Percentiles rank a stretch among this genome's conserved stretches.
Conservation (phyloP, 164 flowering plant genomes). For the Chloranthus sessilifolius region DNA sequence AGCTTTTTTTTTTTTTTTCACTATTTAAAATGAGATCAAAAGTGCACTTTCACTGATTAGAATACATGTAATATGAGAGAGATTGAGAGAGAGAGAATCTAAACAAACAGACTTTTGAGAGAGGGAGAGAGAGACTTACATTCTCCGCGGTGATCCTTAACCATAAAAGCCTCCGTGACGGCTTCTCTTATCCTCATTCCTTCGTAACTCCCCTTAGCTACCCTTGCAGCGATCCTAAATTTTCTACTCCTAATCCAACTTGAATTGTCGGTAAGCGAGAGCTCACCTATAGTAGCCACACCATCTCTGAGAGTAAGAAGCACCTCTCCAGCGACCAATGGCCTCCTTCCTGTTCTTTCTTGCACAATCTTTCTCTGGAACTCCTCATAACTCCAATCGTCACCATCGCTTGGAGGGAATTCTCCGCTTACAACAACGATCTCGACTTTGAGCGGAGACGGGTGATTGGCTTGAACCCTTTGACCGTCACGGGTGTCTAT, state of each 20-base stretch:
- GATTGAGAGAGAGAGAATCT: too few relatives aligned
- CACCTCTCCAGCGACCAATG: constrained; percentile 56
- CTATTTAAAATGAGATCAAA: too few relatives aligned
- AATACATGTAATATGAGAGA: too few relatives aligned
- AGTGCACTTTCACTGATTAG: too few relatives aligned
- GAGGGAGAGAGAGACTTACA: constrained; percentile 28
- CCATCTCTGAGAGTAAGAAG: constrained; percentile 41
- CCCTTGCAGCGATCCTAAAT: constrained; percentile 57
- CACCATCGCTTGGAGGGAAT: constrained; percentile 27
- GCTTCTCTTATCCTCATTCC: constrained; percentile 51
- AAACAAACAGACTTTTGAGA: too few relatives aligned
- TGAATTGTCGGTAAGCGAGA: constrained; percentile 70
- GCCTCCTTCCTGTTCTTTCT: constrained; percentile 59
- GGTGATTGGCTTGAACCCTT: constrained; percentile 12
- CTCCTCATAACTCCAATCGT: constrained; percentile 44
- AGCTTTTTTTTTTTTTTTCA: too few relatives aligned
- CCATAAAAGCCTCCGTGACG: constrained; percentile 48
- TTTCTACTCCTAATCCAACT: constrained; percentile 68
- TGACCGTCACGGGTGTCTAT: constrained; percentile 22
- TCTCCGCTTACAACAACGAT: constrained; percentile 61
- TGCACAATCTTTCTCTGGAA: constrained; percentile 39
- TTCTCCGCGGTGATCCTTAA: constrained; percentile 67
- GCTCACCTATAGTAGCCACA: constrained; percentile 26
- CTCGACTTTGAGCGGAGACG: constrained; percentile 41
- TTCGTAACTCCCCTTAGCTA: constrained; percentile 25